Evolutionary conservation across 2,329 filamentous ascomycete species (phyloP), one percentile per base, ranked within the genome.

Genomic region (Calonectria pseudoturangicola): DNA sequence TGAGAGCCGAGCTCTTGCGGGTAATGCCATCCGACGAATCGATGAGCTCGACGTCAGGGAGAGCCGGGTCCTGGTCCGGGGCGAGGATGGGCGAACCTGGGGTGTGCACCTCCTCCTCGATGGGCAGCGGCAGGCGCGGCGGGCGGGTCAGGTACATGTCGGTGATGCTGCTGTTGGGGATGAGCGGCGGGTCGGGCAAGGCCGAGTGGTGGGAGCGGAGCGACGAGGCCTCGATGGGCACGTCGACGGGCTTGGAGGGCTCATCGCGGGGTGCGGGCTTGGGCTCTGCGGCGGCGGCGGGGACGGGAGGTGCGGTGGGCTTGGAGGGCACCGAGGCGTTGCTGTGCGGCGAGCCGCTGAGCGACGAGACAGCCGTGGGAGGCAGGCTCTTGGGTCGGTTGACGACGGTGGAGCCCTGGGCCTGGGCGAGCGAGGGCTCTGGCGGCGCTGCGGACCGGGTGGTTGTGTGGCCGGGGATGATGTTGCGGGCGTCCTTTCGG

Each of bases 31-130:
- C 85, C n/a, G 85, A 85, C 9, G 85, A 85, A 64, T 91, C 89
- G 21, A 89, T 86, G 12, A 85, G 82, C 50, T 89, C 85, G n/a
- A 89, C 82, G 66, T 90, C 88, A 7, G 89, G 90, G 73, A 92
- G 82, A 2, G 84, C 84, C 73, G 87, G 88, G 64, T 82, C 83
- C 82, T 95, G 93, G 33, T 92, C 88, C 1, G 95, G 90, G 8
- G 93, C 92, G 74, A 96, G 91, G 75, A 98, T 96, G 67, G 96
- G 96, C 54, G 96, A 98, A 30, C 96, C 96, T 1, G 96, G 96
- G 1, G 94, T 95, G 79, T 97, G 93, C 16, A 94, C 90, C 82
- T 98, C 95, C 87, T 98, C 95, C 79, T 97, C 95, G 79, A 98
- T 98, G 68, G 96, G 96, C 72, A 98, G 90, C 71, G 96, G 96